These are phyloP conservation scores for Saksenaea vasiformis DNA, from an alignment of 371 early-diverging fungal species.

Conservation along the genomic window DNA sequence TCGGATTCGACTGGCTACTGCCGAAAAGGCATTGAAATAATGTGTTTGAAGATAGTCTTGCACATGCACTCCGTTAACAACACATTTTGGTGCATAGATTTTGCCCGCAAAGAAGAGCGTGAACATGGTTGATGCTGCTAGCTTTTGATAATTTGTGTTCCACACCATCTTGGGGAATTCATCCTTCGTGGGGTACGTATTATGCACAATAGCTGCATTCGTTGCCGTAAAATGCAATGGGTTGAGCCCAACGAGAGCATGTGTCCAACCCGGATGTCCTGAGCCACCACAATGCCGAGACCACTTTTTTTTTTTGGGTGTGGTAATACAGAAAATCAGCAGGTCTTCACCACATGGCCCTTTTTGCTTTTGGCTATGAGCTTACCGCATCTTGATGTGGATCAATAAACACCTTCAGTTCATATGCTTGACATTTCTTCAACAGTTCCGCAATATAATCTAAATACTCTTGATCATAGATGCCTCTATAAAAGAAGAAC, in stretches of 20 bases:
- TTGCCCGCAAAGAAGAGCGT: conserved; percentile 83
- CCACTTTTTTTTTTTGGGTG: too few species aligned
- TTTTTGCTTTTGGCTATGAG: too few species aligned
- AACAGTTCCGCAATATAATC: conserved; percentile 73
- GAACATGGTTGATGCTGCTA: conserved; percentile 85
- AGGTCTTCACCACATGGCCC: background rate
- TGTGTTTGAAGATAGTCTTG: conserved; percentile 75
- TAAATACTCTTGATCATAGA: conserved; percentile 83
- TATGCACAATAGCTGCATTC: conserved; percentile 78
- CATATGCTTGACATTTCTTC: conserved; percentile 62
- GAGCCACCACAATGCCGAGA: conserved; percentile 79
- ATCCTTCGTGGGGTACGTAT: conserved; percentile 57
- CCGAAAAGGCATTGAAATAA: conserved; percentile 56
- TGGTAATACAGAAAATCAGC: conserved; percentile 1
- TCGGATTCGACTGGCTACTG: conserved; percentile 48
- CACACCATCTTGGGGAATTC: conserved; percentile 82
- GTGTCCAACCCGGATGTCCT: conserved; percentile 89
- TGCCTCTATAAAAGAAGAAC: conserved; percentile 53
- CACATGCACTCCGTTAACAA: conserved; percentile 54
- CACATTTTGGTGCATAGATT: conserved; percentile 69
- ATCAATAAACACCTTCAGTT: conserved; percentile 81
- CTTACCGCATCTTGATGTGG: conserved; percentile 78
- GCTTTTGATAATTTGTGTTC: conserved; percentile 84
- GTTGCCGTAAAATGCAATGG: conserved; percentile 61
- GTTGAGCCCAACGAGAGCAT: conserved; percentile 73